Evolutionary conservation across 1,284 basidiomycete species (phyloP).

Genomic region (Heliocybe sulcata): DNA sequence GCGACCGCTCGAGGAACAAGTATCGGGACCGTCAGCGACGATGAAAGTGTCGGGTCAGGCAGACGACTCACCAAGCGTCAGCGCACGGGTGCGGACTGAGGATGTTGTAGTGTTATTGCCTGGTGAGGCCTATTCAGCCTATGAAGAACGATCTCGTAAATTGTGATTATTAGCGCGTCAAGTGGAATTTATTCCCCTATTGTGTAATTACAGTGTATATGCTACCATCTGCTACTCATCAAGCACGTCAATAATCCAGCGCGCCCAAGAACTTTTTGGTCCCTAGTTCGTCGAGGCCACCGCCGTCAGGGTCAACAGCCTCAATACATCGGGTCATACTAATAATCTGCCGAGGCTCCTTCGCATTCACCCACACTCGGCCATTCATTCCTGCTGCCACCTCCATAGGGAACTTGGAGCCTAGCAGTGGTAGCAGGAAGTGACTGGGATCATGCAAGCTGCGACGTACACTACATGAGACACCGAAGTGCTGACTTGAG

Average conservation of each 20-base stretch:
- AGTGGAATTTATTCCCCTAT: not conserved
- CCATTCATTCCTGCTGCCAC: slow-evolving; percentile 78
- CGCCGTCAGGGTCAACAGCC: slow-evolving; percentile 60
- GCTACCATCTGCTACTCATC: slow-evolving; percentile 2
- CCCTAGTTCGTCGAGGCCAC: slow-evolving; percentile 40
- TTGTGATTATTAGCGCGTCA: not conserved
- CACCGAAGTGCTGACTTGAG: not conserved
- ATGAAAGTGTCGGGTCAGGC: slow-evolving; percentile 49
- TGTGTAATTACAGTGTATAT: not conserved
- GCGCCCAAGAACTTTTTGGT: slow-evolving; percentile 47
- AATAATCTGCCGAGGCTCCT: slow-evolving; percentile 62
- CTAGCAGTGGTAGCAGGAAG: slow-evolving; percentile 69
- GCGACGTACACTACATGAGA: slow-evolving; percentile 5
- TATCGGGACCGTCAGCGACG: slow-evolving; percentile 57
- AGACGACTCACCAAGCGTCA: slow-evolving; percentile 55
- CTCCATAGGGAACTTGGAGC: slow-evolving; percentile 69
- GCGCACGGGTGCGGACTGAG: slow-evolving; percentile 51
- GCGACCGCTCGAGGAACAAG: slow-evolving; percentile 51
- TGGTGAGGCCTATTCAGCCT: not conserved
- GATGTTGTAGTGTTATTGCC: slow-evolving; percentile 6
- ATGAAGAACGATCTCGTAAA: not conserved
- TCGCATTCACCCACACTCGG: slow-evolving; percentile 71
- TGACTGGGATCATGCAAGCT: slow-evolving; percentile 71
- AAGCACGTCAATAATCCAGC: slow-evolving; percentile 40
- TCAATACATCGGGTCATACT: slow-evolving; percentile 65